These are phyloP conservation scores for Tricholoma flavovirens DNA, from an alignment of 768 basidiomycete genomes.

Conservation along the genomic window DNA sequence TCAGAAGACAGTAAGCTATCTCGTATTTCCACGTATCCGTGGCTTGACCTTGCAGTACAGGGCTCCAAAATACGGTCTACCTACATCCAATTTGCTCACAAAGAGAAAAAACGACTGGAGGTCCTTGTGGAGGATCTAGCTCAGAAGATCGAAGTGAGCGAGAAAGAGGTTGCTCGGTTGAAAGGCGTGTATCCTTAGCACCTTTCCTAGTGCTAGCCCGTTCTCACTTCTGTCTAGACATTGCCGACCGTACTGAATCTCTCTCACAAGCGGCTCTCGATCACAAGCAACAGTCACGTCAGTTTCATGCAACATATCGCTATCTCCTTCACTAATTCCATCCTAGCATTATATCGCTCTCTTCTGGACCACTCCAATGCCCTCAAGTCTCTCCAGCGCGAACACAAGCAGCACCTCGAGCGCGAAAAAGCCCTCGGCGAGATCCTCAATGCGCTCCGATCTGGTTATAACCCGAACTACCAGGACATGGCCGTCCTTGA, in stretches of 20 bases:
- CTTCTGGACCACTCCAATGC: conserved; percentile 69
- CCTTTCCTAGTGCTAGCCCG: background rate
- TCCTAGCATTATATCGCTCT: conserved; percentile 69
- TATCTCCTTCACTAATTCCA: background rate
- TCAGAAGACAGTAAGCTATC: conserved; percentile 62
- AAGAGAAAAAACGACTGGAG: conserved; percentile 85
- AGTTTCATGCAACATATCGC: conserved; percentile 19
- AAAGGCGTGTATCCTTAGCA: conserved; percentile 41
- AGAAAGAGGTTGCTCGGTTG: conserved; percentile 69
- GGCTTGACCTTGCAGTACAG: conserved; percentile 29
- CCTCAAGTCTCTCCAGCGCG: conserved; percentile 69
- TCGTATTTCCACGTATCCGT: background rate
- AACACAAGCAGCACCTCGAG: conserved; percentile 66
- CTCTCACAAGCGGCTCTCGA: conserved; percentile 77
- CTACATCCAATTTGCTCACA: conserved; percentile 82
- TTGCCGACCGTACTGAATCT: conserved; percentile 73
- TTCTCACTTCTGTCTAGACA: conserved; percentile 38
- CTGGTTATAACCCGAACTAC: conserved; percentile 96
- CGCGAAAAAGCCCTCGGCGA: conserved; percentile 73
- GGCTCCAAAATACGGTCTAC: conserved; percentile 88
- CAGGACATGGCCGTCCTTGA: conserved; percentile 99
- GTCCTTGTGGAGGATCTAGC: conserved; percentile 46
- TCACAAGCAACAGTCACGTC: conserved; percentile 82
- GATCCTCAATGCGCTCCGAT: conserved; percentile 76
- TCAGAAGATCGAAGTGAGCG: conserved; percentile 54